Base-by-base conservation (phyloP, 257 asterid genomes). In the Jacaranda mimosifolia region DNA sequence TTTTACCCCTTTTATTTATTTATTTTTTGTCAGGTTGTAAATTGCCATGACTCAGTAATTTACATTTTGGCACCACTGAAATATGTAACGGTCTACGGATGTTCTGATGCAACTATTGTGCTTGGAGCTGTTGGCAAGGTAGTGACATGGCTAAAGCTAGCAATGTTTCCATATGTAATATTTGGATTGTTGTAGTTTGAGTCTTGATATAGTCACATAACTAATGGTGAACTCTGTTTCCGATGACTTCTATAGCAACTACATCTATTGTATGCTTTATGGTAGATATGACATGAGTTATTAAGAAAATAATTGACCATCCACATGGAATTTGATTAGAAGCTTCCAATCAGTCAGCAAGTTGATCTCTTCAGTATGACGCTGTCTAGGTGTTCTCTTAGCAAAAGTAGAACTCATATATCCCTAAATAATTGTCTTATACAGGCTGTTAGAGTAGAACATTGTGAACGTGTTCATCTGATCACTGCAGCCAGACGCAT, bases 91-190 rank as follows among this genome's bases (percentile, higher is more conserved):
- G 89, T 95, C 72, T 95, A 93, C 80, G 99, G 99, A 82, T 95
- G 99, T 89, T 95, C 99, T 79, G 99, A 95, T 86, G 99, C 99
- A 32, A 95, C 99, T 51, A 89, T 95, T 73, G 87, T 95, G 80
- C 88, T 95, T 60, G 99, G 99, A 79, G 97, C 99, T 73, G 90
- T 95, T 82, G 99, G 99, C 86, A 95, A 95, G 98, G 99, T 95
- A 87, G 69, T 72, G 56, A 48, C 36, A 39, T 57, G 45, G 63
- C 76, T 71, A 72, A 59, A 69, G 35, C 64, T 72, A 42, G 18
- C 32, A 55, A 51, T 42, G 19, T 80, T 63, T 48, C 70, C 46
- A 46, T 73, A 60, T 36, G 36, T 73, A 59, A 39, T 64, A 40
- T 63, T 73, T 21, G 51, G 68, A 52, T 70, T 63, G n/a, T 38